Base-by-base conservation (phyloP, 495 filamentous ascomycete genomes). In the Lepraria neglecta region DNA sequence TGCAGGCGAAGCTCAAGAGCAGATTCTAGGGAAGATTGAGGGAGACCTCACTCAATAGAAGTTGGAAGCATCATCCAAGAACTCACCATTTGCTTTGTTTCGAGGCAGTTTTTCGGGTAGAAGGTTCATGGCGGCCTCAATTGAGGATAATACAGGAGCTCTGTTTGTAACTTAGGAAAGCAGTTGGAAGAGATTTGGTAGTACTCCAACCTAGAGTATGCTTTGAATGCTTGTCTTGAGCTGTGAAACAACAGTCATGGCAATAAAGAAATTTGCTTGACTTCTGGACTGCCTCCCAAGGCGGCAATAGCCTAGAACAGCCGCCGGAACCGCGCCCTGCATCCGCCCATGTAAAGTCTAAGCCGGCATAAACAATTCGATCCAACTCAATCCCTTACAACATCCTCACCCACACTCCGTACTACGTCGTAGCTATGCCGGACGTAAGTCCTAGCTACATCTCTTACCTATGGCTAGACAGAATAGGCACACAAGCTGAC, bases 401-500 rank as follows among this genome's bases (percentile, higher is more conserved):
- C 19, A 4, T 6, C n/a, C 28, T 31, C 51, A 19, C 31, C 3
- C n/a, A 21, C n/a, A 12, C 21, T 33, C 21, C n/a, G 19, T 15
- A 11, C 3, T 38, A 21, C 19, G 21, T 21, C n/a, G 54, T 17
- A 27, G 42, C 31, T 50, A 67, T 67, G 65, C 65, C 65, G 45
- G 65, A 67, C 35, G 65, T 67, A 55, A 64, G 59, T n/a, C n/a
- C 0, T 44, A 40, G 14, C 21, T 47, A 4, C 35, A 1, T 45
- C 53, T 67, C 45, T 65, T 33, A 40, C 33, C 43, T 4, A 67
- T 63, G 43, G 24, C 14, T 9, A 54, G 51, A 15, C 51, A 19
- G 19, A 19, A 3, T 9, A 17, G 15, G 15, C 19, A 43, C 58
- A 3, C 19, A 53, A 45, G 40, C 56, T 58, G 12, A 66, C 27